A percentile compares a stretch with the other conserved stretches of the same genome.
Evolutionary conservation across 805 yeast genomes (phyloP).

Genomic region (Wickerhamiella azymoides): DNA sequence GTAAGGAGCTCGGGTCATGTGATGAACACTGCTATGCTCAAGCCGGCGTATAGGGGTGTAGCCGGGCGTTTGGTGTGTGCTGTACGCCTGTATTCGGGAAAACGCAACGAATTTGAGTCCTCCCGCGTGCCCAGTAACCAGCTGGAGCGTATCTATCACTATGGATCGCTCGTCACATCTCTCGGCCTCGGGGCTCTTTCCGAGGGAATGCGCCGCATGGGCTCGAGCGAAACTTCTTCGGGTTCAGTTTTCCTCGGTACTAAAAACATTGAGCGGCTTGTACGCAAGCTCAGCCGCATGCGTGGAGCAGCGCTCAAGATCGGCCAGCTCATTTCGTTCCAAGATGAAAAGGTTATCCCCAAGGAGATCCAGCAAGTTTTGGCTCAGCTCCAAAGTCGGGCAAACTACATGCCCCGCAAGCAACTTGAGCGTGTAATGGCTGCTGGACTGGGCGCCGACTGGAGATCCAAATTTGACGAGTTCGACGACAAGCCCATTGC

Average conservation of each 20-base stretch:
- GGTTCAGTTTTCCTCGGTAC: slow-evolving; percentile 61
- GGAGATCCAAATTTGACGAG: slow-evolving; percentile 56
- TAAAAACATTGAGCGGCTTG: slow-evolving; percentile 73
- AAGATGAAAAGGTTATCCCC: slow-evolving; percentile 76
- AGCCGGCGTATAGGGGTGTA: not conserved
- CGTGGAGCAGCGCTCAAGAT: slow-evolving; percentile 97
- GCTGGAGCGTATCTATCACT: slow-evolving; percentile 80
- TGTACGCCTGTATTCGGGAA: not conserved
- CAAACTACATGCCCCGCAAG: slow-evolving; percentile 91
- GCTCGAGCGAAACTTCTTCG: slow-evolving; percentile 15
- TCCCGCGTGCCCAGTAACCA: slow-evolving; percentile 79
- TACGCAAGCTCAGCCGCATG: slow-evolving; percentile 80
- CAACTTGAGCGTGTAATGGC: slow-evolving; percentile 69
- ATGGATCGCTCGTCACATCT: slow-evolving; percentile 84
- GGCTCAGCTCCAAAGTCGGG: slow-evolving; percentile 78
- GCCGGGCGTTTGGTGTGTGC: not conserved
- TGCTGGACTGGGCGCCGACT: slow-evolving; percentile 58
- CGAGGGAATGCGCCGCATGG: slow-evolving; percentile 56
- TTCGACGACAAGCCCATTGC: slow-evolving; percentile 89
- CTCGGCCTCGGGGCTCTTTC: slow-evolving; percentile 73
- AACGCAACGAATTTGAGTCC: slow-evolving; percentile 32
- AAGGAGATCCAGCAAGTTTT: slow-evolving; percentile 69
- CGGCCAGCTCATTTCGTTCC: slow-evolving; percentile 95
- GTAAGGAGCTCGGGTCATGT: not conserved
- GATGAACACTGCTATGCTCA: not conserved